Evolutionary conservation across 1,284 basidiomycete species (phyloP).

Genomic region (Lentinus polychrous): DNA sequence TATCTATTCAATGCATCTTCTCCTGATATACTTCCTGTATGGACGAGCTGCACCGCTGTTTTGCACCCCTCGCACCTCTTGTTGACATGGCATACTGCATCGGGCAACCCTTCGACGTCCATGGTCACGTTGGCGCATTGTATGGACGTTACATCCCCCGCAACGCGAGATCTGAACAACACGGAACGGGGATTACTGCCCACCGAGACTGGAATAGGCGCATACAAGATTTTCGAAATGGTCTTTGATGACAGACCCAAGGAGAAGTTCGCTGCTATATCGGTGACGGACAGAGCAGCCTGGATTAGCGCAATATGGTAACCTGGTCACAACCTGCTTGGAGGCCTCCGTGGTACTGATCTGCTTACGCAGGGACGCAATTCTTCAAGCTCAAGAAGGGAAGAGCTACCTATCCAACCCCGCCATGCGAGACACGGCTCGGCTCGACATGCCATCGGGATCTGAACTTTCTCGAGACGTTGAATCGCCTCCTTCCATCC

Average conservation of each 20-base stretch:
- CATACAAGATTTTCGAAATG: conserved; percentile 57
- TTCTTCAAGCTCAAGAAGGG: conserved; percentile 37
- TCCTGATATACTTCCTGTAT: conserved; percentile 33
- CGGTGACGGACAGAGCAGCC: conserved; percentile 54
- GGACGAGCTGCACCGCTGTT: conserved; percentile 45
- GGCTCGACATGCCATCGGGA: neutral
- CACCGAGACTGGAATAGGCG: conserved; percentile 26
- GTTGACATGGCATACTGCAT: conserved; percentile 39
- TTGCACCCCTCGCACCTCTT: conserved; percentile 42
- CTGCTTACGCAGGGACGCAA: conserved; percentile 42
- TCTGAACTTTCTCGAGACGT: neutral
- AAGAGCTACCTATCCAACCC: conserved; percentile 11
- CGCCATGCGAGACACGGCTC: neutral
- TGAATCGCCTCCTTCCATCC: neutral
- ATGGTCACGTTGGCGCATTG: conserved; percentile 45
- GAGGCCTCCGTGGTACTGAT: neutral
- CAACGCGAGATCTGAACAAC: conserved; percentile 33
- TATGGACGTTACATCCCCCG: conserved; percentile 55
- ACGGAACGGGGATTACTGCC: conserved; percentile 37
- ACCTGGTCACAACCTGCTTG: conserved; percentile 14
- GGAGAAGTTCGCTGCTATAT: conserved; percentile 55
- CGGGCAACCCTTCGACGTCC: conserved; percentile 37
- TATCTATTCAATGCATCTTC: conserved; percentile 37
- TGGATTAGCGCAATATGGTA: conserved; percentile 73
- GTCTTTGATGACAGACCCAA: conserved; percentile 41